Conservation (phyloP, 2,329 filamentous ascomycete genomes). For the Fusarium papillatum region DNA sequence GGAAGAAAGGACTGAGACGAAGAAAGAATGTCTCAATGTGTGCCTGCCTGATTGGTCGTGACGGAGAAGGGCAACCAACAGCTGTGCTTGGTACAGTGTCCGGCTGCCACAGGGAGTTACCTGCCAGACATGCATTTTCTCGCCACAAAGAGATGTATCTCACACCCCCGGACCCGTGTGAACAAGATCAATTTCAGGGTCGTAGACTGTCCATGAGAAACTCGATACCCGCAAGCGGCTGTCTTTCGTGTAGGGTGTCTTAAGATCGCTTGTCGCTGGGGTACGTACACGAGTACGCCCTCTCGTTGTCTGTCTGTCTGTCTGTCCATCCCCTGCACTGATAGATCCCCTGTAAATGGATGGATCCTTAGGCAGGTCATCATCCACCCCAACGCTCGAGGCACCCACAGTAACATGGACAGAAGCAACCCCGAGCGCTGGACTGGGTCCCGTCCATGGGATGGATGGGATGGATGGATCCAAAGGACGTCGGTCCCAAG, state of each 20-base stretch:
- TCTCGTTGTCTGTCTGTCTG: neutral
- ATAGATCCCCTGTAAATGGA: conserved; percentile 6
- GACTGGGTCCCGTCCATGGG: neutral
- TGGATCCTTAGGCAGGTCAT: neutral
- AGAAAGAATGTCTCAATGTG: conserved; percentile 16
- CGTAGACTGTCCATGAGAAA: neutral
- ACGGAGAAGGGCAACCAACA: neutral
- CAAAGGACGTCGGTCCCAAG: neutral
- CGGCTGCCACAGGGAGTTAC: neutral
- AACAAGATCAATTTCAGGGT: neutral
- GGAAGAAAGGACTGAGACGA: conserved; percentile 11
- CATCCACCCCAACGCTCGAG: conserved; percentile 14
- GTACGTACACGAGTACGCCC: neutral
- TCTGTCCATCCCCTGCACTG: neutral
- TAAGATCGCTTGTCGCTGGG: neutral
- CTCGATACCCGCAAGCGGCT: conserved; percentile 21
- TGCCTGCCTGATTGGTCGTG: conserved; percentile 13
- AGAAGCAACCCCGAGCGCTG: conserved; percentile 9
- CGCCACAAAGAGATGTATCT: neutral
- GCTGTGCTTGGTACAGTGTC: conserved; percentile 18
- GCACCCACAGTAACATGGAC: conserved; percentile 5
- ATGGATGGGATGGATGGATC: neutral
- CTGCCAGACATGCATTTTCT: conserved; percentile 7
- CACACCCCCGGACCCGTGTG: neutral
- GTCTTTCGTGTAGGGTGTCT: neutral